Evolutionary conservation across 495 filamentous ascomycete genomes (phyloP).

Genomic region (Tricharina praecox): DNA sequence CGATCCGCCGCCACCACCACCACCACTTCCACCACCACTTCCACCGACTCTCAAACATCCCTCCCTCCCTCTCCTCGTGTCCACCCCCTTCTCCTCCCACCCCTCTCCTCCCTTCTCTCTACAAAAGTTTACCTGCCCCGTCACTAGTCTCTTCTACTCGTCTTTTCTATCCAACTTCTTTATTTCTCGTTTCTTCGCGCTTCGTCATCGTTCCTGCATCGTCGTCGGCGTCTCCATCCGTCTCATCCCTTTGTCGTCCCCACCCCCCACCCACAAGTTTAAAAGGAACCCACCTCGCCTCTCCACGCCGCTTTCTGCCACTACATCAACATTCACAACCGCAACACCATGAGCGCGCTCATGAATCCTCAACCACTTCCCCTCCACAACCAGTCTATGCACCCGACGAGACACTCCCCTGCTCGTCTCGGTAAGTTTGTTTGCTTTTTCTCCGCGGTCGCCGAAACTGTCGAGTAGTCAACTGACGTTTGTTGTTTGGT

Average conservation of each 20-base stretch:
- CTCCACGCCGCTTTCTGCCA: background rate
- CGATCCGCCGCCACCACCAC: no score
- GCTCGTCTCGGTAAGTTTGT: constrained; percentile 18
- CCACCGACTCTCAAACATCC: background rate
- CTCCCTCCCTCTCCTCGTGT: background rate
- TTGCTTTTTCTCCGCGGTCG: background rate
- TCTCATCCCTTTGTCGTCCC: no score
- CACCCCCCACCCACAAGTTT: no score
- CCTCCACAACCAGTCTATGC: constrained; percentile 10
- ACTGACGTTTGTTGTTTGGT: no score
- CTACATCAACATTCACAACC: no score
- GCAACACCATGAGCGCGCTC: constrained; percentile 20
- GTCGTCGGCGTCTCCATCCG: no score
- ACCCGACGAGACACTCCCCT: constrained; percentile 14
- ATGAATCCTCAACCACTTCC: constrained; percentile 22
- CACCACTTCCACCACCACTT: background rate
- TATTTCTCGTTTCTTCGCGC: no score
- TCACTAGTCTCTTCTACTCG: background rate
- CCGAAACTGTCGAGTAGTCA: no score
- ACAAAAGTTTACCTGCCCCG: background rate
- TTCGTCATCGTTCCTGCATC: no score
- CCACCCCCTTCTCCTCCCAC: background rate
- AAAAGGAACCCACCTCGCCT: background rate
- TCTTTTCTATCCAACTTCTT: no score
- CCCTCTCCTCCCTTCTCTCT: constrained; percentile 1